Conservation (phyloP, 768 basidiomycete genomes). For the Mycena pura region DNA sequence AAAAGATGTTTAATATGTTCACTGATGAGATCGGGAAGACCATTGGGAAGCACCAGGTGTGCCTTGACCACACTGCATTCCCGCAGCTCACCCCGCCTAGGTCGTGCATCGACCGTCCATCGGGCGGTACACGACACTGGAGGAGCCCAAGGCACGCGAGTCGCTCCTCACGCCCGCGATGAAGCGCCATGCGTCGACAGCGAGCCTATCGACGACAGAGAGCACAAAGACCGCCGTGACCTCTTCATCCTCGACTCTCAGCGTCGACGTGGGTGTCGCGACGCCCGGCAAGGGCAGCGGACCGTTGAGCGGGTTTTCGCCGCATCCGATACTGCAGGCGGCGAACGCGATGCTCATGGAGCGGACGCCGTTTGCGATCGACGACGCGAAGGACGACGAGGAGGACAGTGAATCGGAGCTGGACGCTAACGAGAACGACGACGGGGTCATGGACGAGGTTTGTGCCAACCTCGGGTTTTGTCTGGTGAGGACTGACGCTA, state of each 20-base stretch:
- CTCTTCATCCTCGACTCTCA: conserved; percentile 57
- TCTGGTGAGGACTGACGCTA: conserved; percentile 4
- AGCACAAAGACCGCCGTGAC: conserved; percentile 39
- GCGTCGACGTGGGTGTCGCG: conserved; percentile 50
- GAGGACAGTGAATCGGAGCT: conserved; percentile 70
- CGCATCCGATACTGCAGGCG: conserved; percentile 72
- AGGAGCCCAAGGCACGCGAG: conserved; percentile 90
- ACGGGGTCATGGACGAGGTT: conserved; percentile 90
- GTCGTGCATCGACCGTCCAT: conserved; percentile 83
- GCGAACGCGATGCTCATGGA: conserved; percentile 89
- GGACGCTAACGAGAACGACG: conserved; percentile 64
- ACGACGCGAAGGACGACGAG: conserved; percentile 88
- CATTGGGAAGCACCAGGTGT: conserved; percentile 89
- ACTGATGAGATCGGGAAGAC: conserved; percentile 95
- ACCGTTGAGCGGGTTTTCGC: conserved; percentile 54
- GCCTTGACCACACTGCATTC: conserved; percentile 16
- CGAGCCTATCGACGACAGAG: conserved; percentile 52
- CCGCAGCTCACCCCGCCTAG: conserved; percentile 38
- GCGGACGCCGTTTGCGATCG: conserved; percentile 95
- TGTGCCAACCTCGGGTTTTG: conserved; percentile 28
- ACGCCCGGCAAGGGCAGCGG: conserved; percentile 39
- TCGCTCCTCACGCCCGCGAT: conserved; percentile 78
- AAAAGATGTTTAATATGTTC: conserved; percentile 90
- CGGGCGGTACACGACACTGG: conserved; percentile 80
- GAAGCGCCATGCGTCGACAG: conserved; percentile 63